Evolutionary conservation across 352 stramenopile species (phyloP).

Genomic region (Globisporangium uncinulatum): DNA sequence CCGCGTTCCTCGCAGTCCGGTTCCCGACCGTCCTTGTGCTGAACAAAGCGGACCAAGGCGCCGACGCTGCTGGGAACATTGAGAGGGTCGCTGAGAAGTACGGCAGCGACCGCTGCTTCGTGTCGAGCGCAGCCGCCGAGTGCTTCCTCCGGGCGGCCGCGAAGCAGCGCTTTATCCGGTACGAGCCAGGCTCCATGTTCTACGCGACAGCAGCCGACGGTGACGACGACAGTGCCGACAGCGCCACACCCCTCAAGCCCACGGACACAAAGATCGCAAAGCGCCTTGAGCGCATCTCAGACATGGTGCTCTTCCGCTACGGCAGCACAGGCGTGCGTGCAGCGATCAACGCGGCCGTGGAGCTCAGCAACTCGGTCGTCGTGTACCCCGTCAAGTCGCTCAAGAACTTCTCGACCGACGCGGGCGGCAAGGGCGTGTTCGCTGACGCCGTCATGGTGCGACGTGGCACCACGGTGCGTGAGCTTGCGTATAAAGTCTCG

Average conservation of each 20-base stretch:
- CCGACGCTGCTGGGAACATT: constrained; percentile 86
- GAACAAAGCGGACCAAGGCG: constrained; percentile 85
- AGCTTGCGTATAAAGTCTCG: constrained; percentile 61
- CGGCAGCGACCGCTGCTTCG: constrained; percentile 80
- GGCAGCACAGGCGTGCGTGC: constrained; percentile 77
- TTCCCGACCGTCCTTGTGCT: constrained; percentile 87
- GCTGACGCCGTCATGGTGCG: constrained; percentile 72
- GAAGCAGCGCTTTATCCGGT: constrained; percentile 79
- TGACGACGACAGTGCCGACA: constrained; percentile 29
- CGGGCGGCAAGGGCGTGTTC: constrained; percentile 67
- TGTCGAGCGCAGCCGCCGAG: constrained; percentile 82
- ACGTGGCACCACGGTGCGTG: constrained; percentile 69
- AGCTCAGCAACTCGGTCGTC: constrained; percentile 74
- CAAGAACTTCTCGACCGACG: constrained; percentile 77
- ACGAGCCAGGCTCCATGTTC: constrained; percentile 83
- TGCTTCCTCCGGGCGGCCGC: constrained; percentile 70
- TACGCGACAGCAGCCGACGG: constrained; percentile 72
- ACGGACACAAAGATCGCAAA: constrained; percentile 76
- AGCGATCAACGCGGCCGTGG: constrained; percentile 84
- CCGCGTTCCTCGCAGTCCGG: constrained; percentile 65
- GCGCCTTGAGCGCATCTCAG: constrained; percentile 80
- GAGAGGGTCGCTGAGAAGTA: constrained; percentile 87
- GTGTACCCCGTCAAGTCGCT: constrained; percentile 85
- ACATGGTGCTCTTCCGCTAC: constrained; percentile 90
- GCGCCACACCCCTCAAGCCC: constrained; percentile 44